Evolutionary conservation across 371 early-diverging fungal genomes (phyloP).

Genomic region (Rhizopus arrhizus): DNA sequence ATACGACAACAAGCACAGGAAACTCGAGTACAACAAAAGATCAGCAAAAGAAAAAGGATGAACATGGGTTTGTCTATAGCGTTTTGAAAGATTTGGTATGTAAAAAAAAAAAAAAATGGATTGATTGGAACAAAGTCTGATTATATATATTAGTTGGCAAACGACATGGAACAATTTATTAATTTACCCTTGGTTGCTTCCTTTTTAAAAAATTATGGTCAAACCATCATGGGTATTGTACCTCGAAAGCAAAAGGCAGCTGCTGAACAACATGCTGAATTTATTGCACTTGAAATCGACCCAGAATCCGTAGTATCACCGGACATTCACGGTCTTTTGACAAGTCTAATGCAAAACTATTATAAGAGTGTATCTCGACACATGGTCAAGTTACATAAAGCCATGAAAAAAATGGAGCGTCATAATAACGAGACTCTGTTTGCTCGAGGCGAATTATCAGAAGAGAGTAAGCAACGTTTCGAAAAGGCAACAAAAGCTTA

Average conservation of each 20-base stretch:
- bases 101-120: neutral
- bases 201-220: slow-evolving; percentile 75
- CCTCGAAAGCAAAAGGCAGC: slow-evolving; percentile 57
- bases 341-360: slow-evolving; percentile 67
- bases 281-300: slow-evolving; percentile 18
- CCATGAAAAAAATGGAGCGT: slow-evolving; percentile 74
- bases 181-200: slow-evolving; percentile 78
- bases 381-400: slow-evolving; percentile 74
- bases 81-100: slow-evolving; percentile 46
- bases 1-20: neutral
- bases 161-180: slow-evolving; percentile 57
- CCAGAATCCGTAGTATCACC: slow-evolving; percentile 41
- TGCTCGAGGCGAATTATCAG: slow-evolving; percentile 79
- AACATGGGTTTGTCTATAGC: slow-evolving; percentile 40
- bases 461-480: slow-evolving; percentile 77
- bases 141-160: slow-evolving; percentile 36
- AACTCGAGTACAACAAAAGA: slow-evolving; percentile 13
- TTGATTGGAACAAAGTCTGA: neutral
- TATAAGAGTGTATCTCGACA: slow-evolving; percentile 66
- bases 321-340: slow-evolving; percentile 59
- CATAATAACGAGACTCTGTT: slow-evolving; percentile 80
- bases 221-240: slow-evolving; percentile 54
- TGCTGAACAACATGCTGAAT: slow-evolving; percentile 44
- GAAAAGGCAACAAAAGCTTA: slow-evolving; percentile 73
- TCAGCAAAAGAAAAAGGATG: slow-evolving; percentile 25